Evolutionary conservation across 192 early-diverging fungal genomes (phyloP).

Genomic region (Backusella macrospora): DNA sequence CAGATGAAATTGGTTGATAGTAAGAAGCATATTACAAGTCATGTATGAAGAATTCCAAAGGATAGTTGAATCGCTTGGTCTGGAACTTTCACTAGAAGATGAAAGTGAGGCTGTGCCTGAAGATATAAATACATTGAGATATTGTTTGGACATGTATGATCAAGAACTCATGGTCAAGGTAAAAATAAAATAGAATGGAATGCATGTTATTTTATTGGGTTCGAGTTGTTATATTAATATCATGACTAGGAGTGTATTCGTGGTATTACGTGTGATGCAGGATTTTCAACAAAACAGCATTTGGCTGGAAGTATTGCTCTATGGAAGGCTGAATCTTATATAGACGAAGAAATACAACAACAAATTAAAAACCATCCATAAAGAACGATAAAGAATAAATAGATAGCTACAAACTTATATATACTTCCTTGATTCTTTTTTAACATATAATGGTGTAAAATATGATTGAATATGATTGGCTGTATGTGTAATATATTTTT

Average conservation of each 20-base stretch:
- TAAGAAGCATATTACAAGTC: slow-evolving; percentile 8
- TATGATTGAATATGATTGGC: too few species aligned
- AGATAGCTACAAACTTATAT: neutral
- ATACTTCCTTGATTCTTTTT: neutral
- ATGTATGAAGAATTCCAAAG: slow-evolving; percentile 19
- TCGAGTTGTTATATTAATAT: neutral
- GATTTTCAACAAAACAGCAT: slow-evolving; percentile 28
- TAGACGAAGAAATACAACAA: slow-evolving; percentile 17
- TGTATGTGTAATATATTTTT: neutral
- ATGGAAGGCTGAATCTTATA: slow-evolving; percentile 26
- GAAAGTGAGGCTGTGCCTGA: neutral
- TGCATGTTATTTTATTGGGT: neutral
- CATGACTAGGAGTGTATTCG: slow-evolving; percentile 16
- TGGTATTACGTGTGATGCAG: slow-evolving; percentile 8
- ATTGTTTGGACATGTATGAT: slow-evolving; percentile 24
- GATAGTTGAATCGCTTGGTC: neutral
- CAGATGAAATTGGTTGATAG: neutral
- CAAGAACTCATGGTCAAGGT: slow-evolving; percentile 30
- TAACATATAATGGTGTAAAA: neutral
- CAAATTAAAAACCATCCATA: slow-evolving; percentile 1
- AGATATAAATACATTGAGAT: slow-evolving; percentile 1
- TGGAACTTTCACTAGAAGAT: slow-evolving; percentile 3
- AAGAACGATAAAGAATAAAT: neutral
- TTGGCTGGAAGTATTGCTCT: slow-evolving; percentile 27
- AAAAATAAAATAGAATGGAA: neutral